These are phyloP conservation scores for Hygrocybe coccinea DNA, from an alignment of 768 basidiomycete genomes.

Conservation along the genomic window DNA sequence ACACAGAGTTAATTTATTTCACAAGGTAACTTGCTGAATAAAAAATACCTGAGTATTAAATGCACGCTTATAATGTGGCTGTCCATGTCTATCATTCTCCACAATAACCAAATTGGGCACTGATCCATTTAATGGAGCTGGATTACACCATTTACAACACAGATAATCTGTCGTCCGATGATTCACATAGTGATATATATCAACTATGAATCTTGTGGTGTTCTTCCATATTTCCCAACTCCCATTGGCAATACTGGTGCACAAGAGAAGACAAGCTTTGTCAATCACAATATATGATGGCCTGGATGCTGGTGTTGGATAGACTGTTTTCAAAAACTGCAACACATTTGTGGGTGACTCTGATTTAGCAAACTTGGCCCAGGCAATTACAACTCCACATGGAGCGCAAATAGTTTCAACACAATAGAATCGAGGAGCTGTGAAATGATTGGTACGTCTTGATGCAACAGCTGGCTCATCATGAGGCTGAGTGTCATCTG, in stretches of 20 bases:
- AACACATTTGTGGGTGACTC: slow-evolving; percentile 23
- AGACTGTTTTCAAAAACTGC: slow-evolving; percentile 15
- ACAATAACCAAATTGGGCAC: too few species aligned
- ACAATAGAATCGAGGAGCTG: too few species aligned
- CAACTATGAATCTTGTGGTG: slow-evolving; percentile 21
- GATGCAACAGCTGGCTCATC: slow-evolving; percentile 12
- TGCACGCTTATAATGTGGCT: too few species aligned
- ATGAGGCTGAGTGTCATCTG: not conserved
- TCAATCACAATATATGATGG: slow-evolving; percentile 21
- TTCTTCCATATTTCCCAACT: slow-evolving; percentile 10
- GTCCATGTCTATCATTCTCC: too few species aligned
- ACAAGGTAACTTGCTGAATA: too few species aligned
- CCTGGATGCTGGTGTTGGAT: slow-evolving; percentile 12
- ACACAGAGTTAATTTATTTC: not conserved
- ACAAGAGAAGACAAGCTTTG: slow-evolving; percentile 1
- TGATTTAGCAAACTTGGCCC: slow-evolving; percentile 26
- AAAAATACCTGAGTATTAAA: too few species aligned
- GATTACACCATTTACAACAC: too few species aligned
- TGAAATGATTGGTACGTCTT: slow-evolving; percentile 17
- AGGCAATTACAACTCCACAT: too few species aligned
- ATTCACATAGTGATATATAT: slow-evolving; percentile 18
- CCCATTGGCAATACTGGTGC: slow-evolving; percentile 7
- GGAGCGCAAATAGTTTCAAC: too few species aligned
- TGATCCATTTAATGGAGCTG: too few species aligned
- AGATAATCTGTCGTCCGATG: too few species aligned